Evolutionary conservation across 345 rosid genomes (phyloP).

Genomic region (Salix arbutifolia): DNA sequence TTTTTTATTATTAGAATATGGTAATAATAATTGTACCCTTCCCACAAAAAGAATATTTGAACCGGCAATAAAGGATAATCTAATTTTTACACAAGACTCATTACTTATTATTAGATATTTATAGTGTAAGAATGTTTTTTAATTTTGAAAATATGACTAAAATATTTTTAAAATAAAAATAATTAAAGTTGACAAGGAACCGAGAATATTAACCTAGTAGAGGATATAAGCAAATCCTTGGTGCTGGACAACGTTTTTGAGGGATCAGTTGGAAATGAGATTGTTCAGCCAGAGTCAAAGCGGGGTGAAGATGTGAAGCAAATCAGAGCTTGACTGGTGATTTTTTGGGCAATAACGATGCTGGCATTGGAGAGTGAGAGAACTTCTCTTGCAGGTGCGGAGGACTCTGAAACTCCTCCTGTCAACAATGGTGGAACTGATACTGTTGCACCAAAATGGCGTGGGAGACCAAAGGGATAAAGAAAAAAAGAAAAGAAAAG

Average conservation of each 20-base stretch:
- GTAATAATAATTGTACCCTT: too few species aligned
- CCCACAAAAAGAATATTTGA: too few species aligned
- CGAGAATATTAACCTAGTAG: neutral
- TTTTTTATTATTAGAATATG: too few species aligned
- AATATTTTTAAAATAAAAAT: too few species aligned
- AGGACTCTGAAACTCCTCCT: neutral
- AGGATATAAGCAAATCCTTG: neutral
- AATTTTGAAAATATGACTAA: too few species aligned
- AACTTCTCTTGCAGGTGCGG: neutral
- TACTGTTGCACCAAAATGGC: constrained; percentile 2
- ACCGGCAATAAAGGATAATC: too few species aligned
- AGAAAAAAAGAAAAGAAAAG: constrained; percentile 6
- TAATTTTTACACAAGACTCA: too few species aligned
- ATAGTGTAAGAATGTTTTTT: too few species aligned
- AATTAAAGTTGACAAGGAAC: neutral
- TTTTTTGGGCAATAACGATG: neutral
- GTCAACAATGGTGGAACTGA: neutral
- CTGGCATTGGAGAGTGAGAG: neutral
- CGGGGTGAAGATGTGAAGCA: neutral
- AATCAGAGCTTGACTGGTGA: neutral
- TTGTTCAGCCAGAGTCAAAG: neutral
- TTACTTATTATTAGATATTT: too few species aligned
- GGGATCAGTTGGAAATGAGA: neutral
- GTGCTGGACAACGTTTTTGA: neutral
- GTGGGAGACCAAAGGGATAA: constrained; percentile 28